Conservation (phyloP, 164 flowering plant species). For the Stephania yunnanensis region DNA sequence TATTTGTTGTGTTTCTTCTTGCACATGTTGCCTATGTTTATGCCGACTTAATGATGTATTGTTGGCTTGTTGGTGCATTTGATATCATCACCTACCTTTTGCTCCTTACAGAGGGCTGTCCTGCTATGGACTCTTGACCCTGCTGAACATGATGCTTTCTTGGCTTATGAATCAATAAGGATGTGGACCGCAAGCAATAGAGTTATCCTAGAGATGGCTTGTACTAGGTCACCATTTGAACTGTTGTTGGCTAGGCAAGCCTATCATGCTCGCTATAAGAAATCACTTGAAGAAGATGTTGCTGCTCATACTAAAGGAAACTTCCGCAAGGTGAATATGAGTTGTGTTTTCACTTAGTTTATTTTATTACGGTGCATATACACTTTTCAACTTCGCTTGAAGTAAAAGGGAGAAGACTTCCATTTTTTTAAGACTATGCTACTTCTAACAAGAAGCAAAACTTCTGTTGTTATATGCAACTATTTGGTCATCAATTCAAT, state of each 20-base stretch:
- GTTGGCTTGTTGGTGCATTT: too few species aligned
- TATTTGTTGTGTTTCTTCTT: background rate
- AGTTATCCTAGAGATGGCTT: slow-evolving; percentile 66
- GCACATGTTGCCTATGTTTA: background rate
- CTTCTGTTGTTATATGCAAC: too few species aligned
- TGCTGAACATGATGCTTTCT: slow-evolving; percentile 63
- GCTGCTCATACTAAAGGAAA: slow-evolving; percentile 59
- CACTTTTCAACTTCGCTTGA: too few species aligned
- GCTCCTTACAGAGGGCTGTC: slow-evolving; percentile 36
- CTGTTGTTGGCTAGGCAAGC: slow-evolving; percentile 51
- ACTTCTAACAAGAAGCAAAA: too few species aligned
- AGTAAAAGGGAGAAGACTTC: too few species aligned
- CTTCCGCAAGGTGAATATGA: slow-evolving; percentile 51
- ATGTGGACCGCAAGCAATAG: slow-evolving; percentile 38
- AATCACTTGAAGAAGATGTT: slow-evolving; percentile 86
- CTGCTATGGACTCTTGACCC: slow-evolving; percentile 64
- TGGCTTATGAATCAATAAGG: slow-evolving; percentile 62
- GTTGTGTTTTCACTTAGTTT: too few species aligned
- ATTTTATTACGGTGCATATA: too few species aligned
- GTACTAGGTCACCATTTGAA: slow-evolving; percentile 56
- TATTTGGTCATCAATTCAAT: too few species aligned
- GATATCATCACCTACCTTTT: too few species aligned
- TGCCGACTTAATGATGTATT: background rate
- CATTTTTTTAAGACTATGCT: too few species aligned
- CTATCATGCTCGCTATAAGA: slow-evolving; percentile 62